Evolutionary conservation across 2,329 filamentous ascomycete genomes (phyloP).

Genomic region (Sporothrix variecibatus): DNA sequence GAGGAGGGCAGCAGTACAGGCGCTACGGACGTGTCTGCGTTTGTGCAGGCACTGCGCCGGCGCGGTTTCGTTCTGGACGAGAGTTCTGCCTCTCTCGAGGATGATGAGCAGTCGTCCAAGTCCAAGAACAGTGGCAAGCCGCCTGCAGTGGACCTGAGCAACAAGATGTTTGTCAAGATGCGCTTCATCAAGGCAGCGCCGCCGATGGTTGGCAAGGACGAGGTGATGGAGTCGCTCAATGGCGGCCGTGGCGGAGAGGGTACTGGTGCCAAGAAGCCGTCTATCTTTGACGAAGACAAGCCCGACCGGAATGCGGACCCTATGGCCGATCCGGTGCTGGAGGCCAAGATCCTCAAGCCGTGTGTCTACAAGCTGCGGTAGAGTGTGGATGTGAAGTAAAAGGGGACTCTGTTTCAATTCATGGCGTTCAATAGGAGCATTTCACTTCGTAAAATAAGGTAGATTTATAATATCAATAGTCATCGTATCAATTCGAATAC

Average conservation of each 20-base stretch:
- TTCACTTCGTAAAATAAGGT: neutral
- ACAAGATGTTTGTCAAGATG: constrained; percentile 99
- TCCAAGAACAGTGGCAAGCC: constrained; percentile 43
- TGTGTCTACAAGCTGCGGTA: constrained; percentile 93
- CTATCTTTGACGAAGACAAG: constrained; percentile 62
- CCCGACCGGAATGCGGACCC: constrained; percentile 57
- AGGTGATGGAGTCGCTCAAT: constrained; percentile 37
- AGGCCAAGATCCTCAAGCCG: constrained; percentile 74
- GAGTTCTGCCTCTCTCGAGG: constrained; percentile 42
- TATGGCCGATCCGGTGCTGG: constrained; percentile 60
- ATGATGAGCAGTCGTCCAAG: constrained; percentile 38
- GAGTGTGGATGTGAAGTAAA: constrained; percentile 17
- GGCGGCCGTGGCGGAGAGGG: constrained; percentile 19
- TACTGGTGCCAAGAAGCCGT: constrained; percentile 43
- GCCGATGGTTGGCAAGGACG: constrained; percentile 75
- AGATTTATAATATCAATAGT: neutral
- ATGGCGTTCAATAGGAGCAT: neutral
- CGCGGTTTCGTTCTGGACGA: constrained; percentile 79
- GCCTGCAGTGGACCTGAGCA: constrained; percentile 72
- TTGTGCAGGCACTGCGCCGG: constrained; percentile 77
- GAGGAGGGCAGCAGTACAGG: constrained; percentile 64
- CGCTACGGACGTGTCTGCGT: constrained; percentile 84
- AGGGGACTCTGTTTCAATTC: neutral
- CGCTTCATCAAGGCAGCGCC: constrained; percentile 83
- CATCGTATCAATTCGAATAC: neutral